phyloP scores from a whole-genome alignment of 1,139 yeast genomes.

The Pichia sp. region DNA sequence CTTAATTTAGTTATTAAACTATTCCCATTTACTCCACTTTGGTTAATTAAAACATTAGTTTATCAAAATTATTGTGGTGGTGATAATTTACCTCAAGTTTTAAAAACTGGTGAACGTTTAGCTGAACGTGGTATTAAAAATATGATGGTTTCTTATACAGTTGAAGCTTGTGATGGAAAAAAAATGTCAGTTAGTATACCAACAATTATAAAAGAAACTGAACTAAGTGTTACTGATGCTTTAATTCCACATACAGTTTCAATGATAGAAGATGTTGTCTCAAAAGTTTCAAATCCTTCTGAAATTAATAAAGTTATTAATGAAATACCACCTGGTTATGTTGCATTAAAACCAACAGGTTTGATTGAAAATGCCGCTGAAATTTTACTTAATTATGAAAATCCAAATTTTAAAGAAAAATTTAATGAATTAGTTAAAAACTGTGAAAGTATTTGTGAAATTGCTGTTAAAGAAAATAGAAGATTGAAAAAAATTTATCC shows the following conservation, averaged over 20 bases:
- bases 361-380: conserved; percentile 70
- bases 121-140: conserved; percentile 74
- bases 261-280: conserved; percentile 39
- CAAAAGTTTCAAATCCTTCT: conserved; percentile 52
- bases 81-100: conserved; percentile 64
- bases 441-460: conserved; percentile 52
- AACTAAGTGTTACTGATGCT: conserved; percentile 60
- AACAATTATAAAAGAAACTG: conserved; percentile 60
- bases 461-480: conserved; percentile 52
- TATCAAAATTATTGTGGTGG: conserved; percentile 92
- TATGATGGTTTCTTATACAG: conserved; percentile 91
- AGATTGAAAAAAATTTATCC: conserved; percentile 50
- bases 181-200: conserved; percentile 53
- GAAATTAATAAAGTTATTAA: conserved; percentile 41
- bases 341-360: conserved; percentile 93
- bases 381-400: conserved; percentile 56
- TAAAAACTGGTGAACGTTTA: conserved; percentile 61
- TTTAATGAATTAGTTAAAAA: conserved; percentile 61
- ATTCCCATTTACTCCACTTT: conserved; percentile 74
- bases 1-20: conserved; percentile 53
- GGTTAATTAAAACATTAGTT: conserved; percentile 62
- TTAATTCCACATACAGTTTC: conserved; percentile 63
- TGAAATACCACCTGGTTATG: conserved; percentile 69
- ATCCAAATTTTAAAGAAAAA: conserved; percentile 43
- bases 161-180: conserved; percentile 85